These are phyloP conservation scores for Cadophora gregata DNA, from an alignment of 2,329 filamentous ascomycete genomes.

Conservation along the genomic window DNA sequence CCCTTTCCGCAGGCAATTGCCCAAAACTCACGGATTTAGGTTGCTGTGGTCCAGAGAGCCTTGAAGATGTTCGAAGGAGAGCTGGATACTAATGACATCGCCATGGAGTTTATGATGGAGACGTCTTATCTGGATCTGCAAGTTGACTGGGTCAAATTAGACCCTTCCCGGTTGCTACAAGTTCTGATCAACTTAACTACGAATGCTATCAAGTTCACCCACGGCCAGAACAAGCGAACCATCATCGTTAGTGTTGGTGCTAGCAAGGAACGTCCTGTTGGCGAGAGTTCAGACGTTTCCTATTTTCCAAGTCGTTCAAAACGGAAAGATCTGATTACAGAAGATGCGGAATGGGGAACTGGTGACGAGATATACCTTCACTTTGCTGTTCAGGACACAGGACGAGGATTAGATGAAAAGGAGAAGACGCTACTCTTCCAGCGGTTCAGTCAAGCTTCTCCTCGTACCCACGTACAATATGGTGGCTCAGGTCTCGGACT, in stretches of 20 bases:
- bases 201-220: constrained; percentile 85
- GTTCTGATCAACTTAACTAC: constrained; percentile 83
- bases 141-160: constrained; percentile 75
- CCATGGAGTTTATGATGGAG: constrained; percentile 72
- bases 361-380: constrained; percentile 76
- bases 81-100: constrained; percentile 72
- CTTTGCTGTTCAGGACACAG: constrained; percentile 78
- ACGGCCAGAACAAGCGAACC: constrained; percentile 61
- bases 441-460: constrained; percentile 81
- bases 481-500: constrained; percentile 80
- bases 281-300: constrained; percentile 53
- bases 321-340: constrained; percentile 35
- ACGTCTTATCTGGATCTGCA: constrained; percentile 68
- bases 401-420: constrained; percentile 71
- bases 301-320: constrained; percentile 46
- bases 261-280: constrained; percentile 46
- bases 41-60: constrained; percentile 67
- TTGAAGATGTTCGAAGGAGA: constrained; percentile 83
- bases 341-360: constrained; percentile 62
- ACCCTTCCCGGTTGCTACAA: constrained; percentile 79
- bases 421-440: constrained; percentile 80
- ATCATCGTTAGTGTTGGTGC: constrained; percentile 51
- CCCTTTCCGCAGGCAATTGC: neutral
- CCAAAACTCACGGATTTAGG: constrained; percentile 20
- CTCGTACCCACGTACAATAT: constrained; percentile 79